Conservation (phyloP, 352 stramenopile genomes). For the Globisporangium paddicum region DNA sequence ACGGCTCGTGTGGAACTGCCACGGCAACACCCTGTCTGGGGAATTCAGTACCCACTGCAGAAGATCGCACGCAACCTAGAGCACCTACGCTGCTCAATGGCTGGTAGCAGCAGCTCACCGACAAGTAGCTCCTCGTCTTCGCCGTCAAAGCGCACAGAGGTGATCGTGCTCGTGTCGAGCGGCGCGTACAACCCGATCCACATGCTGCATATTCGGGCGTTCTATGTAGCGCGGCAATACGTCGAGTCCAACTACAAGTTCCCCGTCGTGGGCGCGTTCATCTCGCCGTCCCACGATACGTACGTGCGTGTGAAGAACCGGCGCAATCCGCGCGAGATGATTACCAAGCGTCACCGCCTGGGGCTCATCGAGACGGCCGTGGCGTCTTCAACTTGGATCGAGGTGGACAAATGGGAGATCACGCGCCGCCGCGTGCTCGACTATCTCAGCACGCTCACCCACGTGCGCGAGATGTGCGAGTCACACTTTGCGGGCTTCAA, state of each 20-base stretch:
- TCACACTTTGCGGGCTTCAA: conserved; percentile 52
- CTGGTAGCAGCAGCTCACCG: not conserved
- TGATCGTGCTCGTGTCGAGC: conserved; percentile 72
- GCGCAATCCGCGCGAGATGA: conserved; percentile 69
- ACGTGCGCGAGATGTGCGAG: conserved; percentile 74
- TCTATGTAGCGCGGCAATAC: conserved; percentile 74
- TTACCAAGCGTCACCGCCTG: conserved; percentile 62
- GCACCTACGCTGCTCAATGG: conserved; percentile 20
- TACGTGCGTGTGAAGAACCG: conserved; percentile 71
- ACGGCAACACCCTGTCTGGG: conserved; percentile 40
- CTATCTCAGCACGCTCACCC: conserved; percentile 70
- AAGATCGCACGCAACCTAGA: conserved; percentile 70
- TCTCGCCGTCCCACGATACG: conserved; percentile 75
- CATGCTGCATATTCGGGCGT: conserved; percentile 71
- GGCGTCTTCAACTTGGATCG: conserved; percentile 68
- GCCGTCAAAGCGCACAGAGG: conserved; percentile 33
- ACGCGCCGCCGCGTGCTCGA: conserved; percentile 65
- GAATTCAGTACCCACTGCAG: conserved; percentile 65
- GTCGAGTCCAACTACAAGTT: conserved; percentile 79
- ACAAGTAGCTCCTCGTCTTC: conserved; percentile 13
- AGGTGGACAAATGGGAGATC: conserved; percentile 85
- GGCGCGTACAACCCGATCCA: conserved; percentile 77
- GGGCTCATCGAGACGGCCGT: conserved; percentile 62
- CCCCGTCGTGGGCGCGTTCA: conserved; percentile 67
- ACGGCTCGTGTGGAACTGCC: conserved; percentile 22